Percentiles rank a stretch among this genome's conserved stretches.
Evolutionary conservation across 2,329 filamentous ascomycete species (phyloP).

Genomic region (Colletotrichum lini): DNA sequence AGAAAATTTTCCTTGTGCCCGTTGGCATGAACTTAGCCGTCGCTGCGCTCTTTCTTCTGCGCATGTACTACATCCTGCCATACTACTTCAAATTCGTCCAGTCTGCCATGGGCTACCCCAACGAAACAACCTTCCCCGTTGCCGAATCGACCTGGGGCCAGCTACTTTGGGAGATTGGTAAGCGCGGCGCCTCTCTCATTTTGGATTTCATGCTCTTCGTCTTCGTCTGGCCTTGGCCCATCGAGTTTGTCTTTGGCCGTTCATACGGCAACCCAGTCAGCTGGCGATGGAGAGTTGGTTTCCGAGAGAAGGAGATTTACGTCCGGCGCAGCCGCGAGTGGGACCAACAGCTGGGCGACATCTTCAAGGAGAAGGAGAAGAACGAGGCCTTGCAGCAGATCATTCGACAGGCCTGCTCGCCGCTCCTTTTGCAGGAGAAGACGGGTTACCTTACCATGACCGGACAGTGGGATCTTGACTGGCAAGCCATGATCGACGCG

Average conservation of each 20-base stretch:
- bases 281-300: conserved; percentile 84
- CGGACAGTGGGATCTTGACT: conserved; percentile 89
- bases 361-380: conserved; percentile 66
- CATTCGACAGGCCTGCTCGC: conserved; percentile 78
- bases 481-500: conserved; percentile 82
- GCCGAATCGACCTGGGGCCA: conserved; percentile 68
- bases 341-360: conserved; percentile 72
- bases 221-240: conserved; percentile 81
- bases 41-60: conserved; percentile 74
- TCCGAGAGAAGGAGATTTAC: conserved; percentile 84
- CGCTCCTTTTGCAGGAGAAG: conserved; percentile 78
- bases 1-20: conserved; percentile 86
- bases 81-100: conserved; percentile 80
- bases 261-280: conserved; percentile 72
- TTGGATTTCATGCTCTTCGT: conserved; percentile 80
- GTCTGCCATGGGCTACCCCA: conserved; percentile 75
- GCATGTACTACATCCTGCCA: conserved; percentile 77
- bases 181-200: conserved; percentile 76
- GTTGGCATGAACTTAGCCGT: conserved; percentile 82
- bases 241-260: conserved; percentile 77
- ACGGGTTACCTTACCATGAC: conserved; percentile 92
- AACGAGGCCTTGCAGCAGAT: conserved; percentile 72
- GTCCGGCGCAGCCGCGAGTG: conserved; percentile 83
- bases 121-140: conserved; percentile 76
- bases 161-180: conserved; percentile 69